Percentiles rank a stretch among this genome's conserved stretches.
These are phyloP conservation scores for Chaetomium strumarium DNA, from an alignment of 2,329 filamentous ascomycete genomes.

Conservation along the genomic window DNA sequence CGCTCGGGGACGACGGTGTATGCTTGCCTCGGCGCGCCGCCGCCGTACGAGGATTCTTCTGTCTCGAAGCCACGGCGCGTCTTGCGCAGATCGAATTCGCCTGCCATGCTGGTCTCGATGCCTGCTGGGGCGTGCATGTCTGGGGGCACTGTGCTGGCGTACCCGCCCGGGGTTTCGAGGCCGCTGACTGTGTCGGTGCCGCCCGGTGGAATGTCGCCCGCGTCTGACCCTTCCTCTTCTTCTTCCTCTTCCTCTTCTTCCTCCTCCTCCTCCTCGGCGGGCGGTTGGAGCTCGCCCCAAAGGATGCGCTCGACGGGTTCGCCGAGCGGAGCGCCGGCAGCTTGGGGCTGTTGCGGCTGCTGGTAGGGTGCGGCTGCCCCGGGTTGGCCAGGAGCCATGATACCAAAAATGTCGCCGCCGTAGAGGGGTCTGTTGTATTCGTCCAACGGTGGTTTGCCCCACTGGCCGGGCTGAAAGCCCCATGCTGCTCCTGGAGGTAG, in stretches of 20 bases:
- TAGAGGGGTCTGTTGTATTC: constrained; percentile 88
- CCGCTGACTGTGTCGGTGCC: constrained; percentile 71
- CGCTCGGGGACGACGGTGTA: constrained; percentile 89
- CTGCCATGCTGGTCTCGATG: constrained; percentile 67
- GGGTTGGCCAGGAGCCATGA: constrained; percentile 40
- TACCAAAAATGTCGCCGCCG: constrained; percentile 90
- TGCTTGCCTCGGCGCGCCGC: constrained; percentile 59
- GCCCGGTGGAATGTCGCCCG: constrained; percentile 55
- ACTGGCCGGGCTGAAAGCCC: constrained; percentile 94
- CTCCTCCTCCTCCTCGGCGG: constrained; percentile 68
- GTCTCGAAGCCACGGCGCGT: constrained; percentile 79
- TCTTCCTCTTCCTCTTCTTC: constrained; percentile 62
- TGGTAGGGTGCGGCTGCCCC: constrained; percentile 21
- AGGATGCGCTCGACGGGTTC: constrained; percentile 81
- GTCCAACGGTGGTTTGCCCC: constrained; percentile 91
- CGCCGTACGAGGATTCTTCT: constrained; percentile 58
- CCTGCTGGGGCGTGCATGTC: constrained; percentile 70
- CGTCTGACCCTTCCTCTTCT: constrained; percentile 57
- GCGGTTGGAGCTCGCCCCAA: constrained; percentile 87
- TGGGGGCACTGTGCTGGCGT: constrained; percentile 73
- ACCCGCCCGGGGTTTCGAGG: constrained; percentile 73
- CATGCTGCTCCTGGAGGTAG: constrained; percentile 83
- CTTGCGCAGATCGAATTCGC: constrained; percentile 90
- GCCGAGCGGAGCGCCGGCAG: constrained; percentile 42
- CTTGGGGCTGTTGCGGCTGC: constrained; percentile 18